Evolutionary conservation across 164 flowering plant genomes (phyloP), one percentile per base, ranked within the genome.

Genomic region (Hamamelis virginiana): DNA sequence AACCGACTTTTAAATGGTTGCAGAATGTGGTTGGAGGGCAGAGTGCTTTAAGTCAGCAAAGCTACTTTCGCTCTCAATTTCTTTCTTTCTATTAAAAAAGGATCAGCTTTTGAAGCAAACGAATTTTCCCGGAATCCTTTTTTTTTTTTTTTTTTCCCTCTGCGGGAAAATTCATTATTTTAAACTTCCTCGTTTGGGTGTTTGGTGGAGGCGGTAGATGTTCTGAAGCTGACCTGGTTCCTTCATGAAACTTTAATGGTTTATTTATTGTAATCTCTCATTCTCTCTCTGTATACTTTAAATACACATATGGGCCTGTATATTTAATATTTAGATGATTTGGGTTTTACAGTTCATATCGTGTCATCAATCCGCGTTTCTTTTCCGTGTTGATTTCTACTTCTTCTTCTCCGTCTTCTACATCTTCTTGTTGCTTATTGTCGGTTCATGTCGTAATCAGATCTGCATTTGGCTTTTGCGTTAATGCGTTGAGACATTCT

Each of bases 311-410:
- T n/a, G 26, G 45, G 59, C 15, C 14, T 59, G 3, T 18, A 18
- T 23, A 27, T 72, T 18, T 27, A 47, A 38, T 68, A 16, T 26
- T 68, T 50, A 22, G 60, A 43, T 16, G 14, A 27, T 41, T 61
- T 41, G 26, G 58, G 21, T 68, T 43, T 77, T 74, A 78, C 83
- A 80, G 81, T 79, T 82, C 85, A 77, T 63, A 4, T 61, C 62
- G 38, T 38, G 69, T 75, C 78, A 76, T 48, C 53, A 62, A 62
- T 28, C 68, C 80, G 83, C 83, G 83, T 80, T 75, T 59, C 66
- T 21, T 69, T 46, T 70, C 59, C 76, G 69, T 72, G 76, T 76
- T 66, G 61, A 62, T 66, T 46, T 64, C 55, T 27, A 3, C 43
- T 48, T 65, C 57, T 48, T 65, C 16, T 50, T 50, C n/a, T 4